Percentiles rank a stretch among this genome's conserved stretches.
Evolutionary conservation across 1,284 basidiomycete species (phyloP).

Genomic region (Afroboletus lepidellus): DNA sequence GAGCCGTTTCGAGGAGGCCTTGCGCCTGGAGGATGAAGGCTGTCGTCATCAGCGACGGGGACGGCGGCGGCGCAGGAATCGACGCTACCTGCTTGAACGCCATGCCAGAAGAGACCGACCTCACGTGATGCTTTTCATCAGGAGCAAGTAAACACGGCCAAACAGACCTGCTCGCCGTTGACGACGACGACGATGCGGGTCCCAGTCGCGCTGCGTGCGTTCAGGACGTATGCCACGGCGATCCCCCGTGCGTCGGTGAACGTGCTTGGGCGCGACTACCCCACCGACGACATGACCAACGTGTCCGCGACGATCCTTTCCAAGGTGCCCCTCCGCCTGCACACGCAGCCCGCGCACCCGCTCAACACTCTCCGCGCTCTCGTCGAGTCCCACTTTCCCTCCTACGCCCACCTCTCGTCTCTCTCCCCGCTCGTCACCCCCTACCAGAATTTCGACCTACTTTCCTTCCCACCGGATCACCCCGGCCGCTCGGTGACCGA

Average conservation of each 20-base stretch:
- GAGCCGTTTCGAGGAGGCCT: conserved; percentile 23
- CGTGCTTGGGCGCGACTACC: conserved; percentile 61
- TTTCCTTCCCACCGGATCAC: conserved; percentile 92
- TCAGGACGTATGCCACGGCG: conserved; percentile 27
- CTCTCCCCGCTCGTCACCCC: conserved; percentile 89
- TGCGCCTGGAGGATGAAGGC: conserved; percentile 21
- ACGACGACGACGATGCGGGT: conserved; percentile 19
- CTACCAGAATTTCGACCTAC: conserved; percentile 93
- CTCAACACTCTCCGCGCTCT: conserved; percentile 81
- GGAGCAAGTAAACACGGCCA: conserved; percentile 16
- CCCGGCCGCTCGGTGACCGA: conserved; percentile 89
- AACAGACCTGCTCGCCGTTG: conserved; percentile 20
- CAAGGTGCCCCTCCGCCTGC: conserved; percentile 71
- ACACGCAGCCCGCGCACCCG: conserved; percentile 79
- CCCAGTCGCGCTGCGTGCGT: conserved; percentile 5
- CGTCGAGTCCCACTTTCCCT: conserved; percentile 82
- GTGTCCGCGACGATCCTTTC: conserved; percentile 82
- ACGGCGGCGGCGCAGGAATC: neutral
- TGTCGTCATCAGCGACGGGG: conserved; percentile 13
- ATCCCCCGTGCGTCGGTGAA: conserved; percentile 26
- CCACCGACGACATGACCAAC: conserved; percentile 81
- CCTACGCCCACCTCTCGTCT: conserved; percentile 67
- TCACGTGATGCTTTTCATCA: conserved; percentile 8
- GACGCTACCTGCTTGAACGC: conserved; percentile 14
- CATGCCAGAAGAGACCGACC: conserved; percentile 14